A percentile compares a stretch with the other conserved stretches of the same genome.
Evolutionary conservation across 139 green algal genomes (phyloP).

Genomic region (Pleodorina starrii): DNA sequence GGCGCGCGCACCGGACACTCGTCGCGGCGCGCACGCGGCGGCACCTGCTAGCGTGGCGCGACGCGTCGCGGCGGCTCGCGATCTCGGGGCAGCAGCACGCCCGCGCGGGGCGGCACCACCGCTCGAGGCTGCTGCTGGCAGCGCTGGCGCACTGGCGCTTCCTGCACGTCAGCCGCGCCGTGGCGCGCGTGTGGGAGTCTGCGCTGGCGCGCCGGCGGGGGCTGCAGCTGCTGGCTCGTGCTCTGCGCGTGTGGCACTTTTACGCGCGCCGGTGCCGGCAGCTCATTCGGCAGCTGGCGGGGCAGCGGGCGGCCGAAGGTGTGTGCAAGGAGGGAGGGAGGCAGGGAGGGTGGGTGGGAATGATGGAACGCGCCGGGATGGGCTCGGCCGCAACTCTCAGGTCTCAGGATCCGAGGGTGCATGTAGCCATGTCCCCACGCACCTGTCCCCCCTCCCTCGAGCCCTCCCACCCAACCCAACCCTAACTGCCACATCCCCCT

Average conservation of each 20-base stretch:
- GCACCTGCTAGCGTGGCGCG: neutral
- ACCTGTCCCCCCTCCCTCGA: too few species aligned
- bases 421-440: too few species aligned
- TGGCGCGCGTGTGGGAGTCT: conserved; percentile 22
- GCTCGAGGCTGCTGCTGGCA: conserved; percentile 1
- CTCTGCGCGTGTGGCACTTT: conserved; percentile 48
- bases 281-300: conserved; percentile 36
- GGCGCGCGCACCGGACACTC: neutral
- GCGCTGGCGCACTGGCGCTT: conserved; percentile 50
- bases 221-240: conserved; percentile 12
- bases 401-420: too few species aligned
- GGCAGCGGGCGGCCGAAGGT: neutral
- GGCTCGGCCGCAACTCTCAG: too few species aligned
- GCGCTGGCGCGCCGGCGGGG: conserved; percentile 7
- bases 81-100: neutral
- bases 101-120: neutral
- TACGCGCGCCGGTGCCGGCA: conserved; percentile 41
- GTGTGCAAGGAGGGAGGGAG: too few species aligned
- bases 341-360: too few species aligned
- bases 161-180: neutral
- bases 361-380: too few species aligned
- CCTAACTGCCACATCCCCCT: too few species aligned
- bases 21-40: neutral
- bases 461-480: too few species aligned
- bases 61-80: neutral